Evolutionary conservation across 179 eudicot species (phyloP), one percentile per base, ranked within the genome.

Genomic region (Beta macrorhiza): DNA sequence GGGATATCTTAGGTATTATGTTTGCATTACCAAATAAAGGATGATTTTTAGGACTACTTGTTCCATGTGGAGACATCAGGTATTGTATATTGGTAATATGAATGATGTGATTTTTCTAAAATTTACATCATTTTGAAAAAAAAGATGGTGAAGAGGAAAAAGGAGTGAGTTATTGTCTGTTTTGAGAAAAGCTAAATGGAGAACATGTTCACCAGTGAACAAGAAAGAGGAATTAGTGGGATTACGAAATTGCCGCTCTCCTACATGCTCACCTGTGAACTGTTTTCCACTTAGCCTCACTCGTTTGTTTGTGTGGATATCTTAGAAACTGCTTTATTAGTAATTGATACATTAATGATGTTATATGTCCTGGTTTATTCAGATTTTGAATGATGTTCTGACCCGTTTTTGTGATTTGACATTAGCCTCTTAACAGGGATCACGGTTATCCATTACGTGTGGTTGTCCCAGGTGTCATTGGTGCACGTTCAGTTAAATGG

Each of bases 401-500:
- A 64, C 67, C 22, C 3, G 29, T 52, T 62, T 63, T 80, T 76
- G 67, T 67, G 42, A 63, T 85, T 49, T 74, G 47, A 37, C 63
- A 37, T 61, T 84, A 95, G 98, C 56, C 94, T 83, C 89, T 95
- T 61, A 93, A 90, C 86, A 92, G 99, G 89, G 99, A 95, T 89
- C 99, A 95, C 84, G 99, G 98, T n/a, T 95, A 92, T 85, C 99
- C 99, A 70, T 75, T 95, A 87, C 95, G 99, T 73, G 96, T 89
- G 16, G 76, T 95, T 67, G 99, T 95, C 81, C 99, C 99, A 0
- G 99, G 99, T 85, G 90, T 95, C 80, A 95, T 95, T 82, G 99
- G 99, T 87, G 99, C 99, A 49, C 99, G 98, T 84, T 95, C 99
- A 79, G 98, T 95, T 45, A 95, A 93, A 88, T 95, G 99, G 99